Conservation (phyloP, 768 basidiomycete species). For the Tylopilus felleus region DNA sequence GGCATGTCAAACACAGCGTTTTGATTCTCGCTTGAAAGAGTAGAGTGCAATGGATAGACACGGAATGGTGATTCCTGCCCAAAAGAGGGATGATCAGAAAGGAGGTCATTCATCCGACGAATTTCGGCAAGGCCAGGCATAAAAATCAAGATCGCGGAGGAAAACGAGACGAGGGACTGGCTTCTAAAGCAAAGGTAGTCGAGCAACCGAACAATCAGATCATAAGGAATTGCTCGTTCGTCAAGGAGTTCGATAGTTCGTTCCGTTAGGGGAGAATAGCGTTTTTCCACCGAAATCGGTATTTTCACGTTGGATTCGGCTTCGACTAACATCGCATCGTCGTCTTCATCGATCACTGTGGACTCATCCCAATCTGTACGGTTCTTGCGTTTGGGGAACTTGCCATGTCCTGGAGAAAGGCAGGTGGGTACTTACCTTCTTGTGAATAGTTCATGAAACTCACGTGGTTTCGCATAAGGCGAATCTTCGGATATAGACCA, state of each 20-base stretch:
- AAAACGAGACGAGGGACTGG: constrained; percentile 48
- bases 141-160: constrained; percentile 83
- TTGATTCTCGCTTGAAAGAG: constrained; percentile 88
- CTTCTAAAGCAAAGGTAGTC: constrained; percentile 81
- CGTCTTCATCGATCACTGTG: constrained; percentile 53
- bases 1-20: constrained; percentile 88
- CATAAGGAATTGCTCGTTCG: constrained; percentile 86
- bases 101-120: constrained; percentile 76
- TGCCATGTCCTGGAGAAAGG: constrained; percentile 49
- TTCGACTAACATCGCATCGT: constrained; percentile 48
- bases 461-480: constrained; percentile 72
- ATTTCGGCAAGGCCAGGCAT: constrained; percentile 96
- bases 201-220: constrained; percentile 79
- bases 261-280: constrained; percentile 74
- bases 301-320: constrained; percentile 10
- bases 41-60: constrained; percentile 88
- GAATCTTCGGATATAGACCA: constrained; percentile 82
- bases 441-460: constrained; percentile 23
- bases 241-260: constrained; percentile 82
- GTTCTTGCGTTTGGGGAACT: constrained; percentile 58
- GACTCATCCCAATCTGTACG: constrained; percentile 82
- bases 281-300: constrained; percentile 62
- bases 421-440: neutral
- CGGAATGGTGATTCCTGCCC: constrained; percentile 60
- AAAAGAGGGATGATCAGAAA: constrained; percentile 73